Evolutionary conservation across 2,329 filamentous ascomycete genomes (phyloP).

Genomic region (Hypoxylon sp.): DNA sequence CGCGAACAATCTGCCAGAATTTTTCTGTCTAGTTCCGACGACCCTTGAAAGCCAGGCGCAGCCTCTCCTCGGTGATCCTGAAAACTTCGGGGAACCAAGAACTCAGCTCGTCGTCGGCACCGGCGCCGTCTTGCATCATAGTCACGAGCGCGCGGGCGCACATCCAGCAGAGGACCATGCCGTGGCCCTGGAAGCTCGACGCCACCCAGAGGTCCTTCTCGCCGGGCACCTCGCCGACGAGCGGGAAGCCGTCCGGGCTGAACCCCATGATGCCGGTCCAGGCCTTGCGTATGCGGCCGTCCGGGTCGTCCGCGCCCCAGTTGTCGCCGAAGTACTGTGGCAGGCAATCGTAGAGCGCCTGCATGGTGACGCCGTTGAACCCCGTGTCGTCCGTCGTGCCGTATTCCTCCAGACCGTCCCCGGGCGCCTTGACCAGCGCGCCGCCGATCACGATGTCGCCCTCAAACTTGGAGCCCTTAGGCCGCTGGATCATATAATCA

Average conservation of each 20-base stretch:
- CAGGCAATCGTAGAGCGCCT: constrained; percentile 54
- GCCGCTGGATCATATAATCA: constrained; percentile 71
- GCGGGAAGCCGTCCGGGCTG: constrained; percentile 60
- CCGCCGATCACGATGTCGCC: constrained; percentile 70
- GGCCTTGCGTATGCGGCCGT: constrained; percentile 52
- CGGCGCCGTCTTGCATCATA: constrained; percentile 56
- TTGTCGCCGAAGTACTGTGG: constrained; percentile 60
- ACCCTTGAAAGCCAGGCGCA: constrained; percentile 49
- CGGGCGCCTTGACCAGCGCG: constrained; percentile 54
- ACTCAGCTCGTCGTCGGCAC: constrained; percentile 44
- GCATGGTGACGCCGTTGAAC: constrained; percentile 59
- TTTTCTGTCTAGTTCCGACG: constrained; percentile 32
- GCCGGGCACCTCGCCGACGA: constrained; percentile 58
- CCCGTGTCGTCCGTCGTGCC: constrained; percentile 64
- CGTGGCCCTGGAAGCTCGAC: constrained; percentile 71
- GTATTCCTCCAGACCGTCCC: constrained; percentile 56
- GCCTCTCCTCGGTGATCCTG: constrained; percentile 54
- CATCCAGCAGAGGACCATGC: constrained; percentile 70
- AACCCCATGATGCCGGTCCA: constrained; percentile 68
- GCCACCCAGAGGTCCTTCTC: constrained; percentile 61
- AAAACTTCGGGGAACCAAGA: constrained; percentile 64
- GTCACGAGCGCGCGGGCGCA: constrained; percentile 63
- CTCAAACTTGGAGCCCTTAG: constrained; percentile 51
- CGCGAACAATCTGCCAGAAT: no score
- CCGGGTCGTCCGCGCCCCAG: constrained; percentile 55